These are phyloP conservation scores for Nitzschia sp. DNA, from an alignment of 108 stramenopile species.

Conservation along the genomic window DNA sequence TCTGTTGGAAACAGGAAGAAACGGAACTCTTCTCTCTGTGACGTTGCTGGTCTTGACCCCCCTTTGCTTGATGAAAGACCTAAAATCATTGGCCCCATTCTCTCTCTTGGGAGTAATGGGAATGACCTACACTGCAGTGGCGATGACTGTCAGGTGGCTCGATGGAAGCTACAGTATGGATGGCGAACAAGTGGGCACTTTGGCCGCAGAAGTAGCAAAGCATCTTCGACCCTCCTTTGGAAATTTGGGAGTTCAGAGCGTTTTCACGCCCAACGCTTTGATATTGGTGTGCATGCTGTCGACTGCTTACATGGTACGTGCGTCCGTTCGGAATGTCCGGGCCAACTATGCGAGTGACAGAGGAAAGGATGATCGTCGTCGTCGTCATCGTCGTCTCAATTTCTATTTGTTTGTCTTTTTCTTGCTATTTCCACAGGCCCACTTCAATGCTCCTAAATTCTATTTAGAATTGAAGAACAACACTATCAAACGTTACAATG, in stretches of 20 bases:
- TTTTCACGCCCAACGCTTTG: constrained; percentile 74
- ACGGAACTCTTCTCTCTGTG: constrained; percentile 55
- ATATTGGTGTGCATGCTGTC: constrained; percentile 96
- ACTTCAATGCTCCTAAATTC: constrained; percentile 95
- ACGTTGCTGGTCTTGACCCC: constrained; percentile 83
- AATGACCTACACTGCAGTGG: constrained; percentile 84
- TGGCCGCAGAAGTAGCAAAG: constrained; percentile 49
- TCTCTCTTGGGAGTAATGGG: constrained; percentile 78
- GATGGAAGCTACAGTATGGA: constrained; percentile 74
- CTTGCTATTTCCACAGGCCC: constrained; percentile 49
- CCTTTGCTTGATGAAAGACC: constrained; percentile 87
- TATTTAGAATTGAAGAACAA: constrained; percentile 92
- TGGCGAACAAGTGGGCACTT: constrained; percentile 25
- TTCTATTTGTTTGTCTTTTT: not conserved
- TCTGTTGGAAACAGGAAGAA: constrained; percentile 62
- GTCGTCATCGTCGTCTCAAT: not conserved
- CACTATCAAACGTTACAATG: constrained; percentile 77
- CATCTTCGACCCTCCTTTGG: constrained; percentile 77
- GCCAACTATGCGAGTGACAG: not conserved
- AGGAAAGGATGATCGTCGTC: not conserved
- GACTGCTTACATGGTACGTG: constrained; percentile 88
- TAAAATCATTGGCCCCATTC: constrained; percentile 84
- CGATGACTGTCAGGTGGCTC: constrained; percentile 77
- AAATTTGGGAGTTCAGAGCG: constrained; percentile 51
- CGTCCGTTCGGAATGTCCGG: not conserved